Conservation (phyloP, 2,329 filamentous ascomycete genomes). For the Periconia sp. region DNA sequence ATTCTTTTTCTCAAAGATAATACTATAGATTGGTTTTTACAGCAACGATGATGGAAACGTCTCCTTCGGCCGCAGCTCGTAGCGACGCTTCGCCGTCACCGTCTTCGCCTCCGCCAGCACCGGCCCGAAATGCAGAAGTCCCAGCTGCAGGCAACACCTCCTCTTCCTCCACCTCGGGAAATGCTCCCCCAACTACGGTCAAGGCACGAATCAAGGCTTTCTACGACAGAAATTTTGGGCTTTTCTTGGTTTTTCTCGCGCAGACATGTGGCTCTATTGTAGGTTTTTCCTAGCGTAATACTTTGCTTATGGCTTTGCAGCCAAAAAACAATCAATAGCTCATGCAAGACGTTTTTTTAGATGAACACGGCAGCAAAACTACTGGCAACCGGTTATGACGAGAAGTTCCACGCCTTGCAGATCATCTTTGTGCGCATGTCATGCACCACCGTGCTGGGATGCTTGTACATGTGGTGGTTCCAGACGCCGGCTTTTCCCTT, state of each 20-base stretch:
- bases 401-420: conserved; percentile 39
- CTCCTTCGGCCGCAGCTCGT: background rate
- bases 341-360: conserved; percentile 2
- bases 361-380: conserved; percentile 31
- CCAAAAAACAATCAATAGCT: background rate
- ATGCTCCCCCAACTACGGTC: background rate
- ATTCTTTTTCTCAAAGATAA: too few relatives aligned
- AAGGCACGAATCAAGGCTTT: conserved; percentile 3
- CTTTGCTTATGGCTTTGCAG: background rate
- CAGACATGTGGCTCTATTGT: conserved; percentile 43
- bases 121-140: background rate
- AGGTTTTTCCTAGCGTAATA: background rate
- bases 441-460: conserved; percentile 67
- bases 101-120: background rate
- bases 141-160: background rate
- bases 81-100: background rate
- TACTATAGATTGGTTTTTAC: too few relatives aligned
- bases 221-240: conserved; percentile 26
- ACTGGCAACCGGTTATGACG: conserved; percentile 25
- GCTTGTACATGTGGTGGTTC: conserved; percentile 70
- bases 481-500: conserved; percentile 37
- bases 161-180: background rate
- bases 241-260: conserved; percentile 26
- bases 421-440: conserved; percentile 78
- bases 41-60: background rate